These are phyloP conservation scores for Tylopilus sp. DNA, from an alignment of 768 basidiomycete genomes.

Conservation along the genomic window DNA sequence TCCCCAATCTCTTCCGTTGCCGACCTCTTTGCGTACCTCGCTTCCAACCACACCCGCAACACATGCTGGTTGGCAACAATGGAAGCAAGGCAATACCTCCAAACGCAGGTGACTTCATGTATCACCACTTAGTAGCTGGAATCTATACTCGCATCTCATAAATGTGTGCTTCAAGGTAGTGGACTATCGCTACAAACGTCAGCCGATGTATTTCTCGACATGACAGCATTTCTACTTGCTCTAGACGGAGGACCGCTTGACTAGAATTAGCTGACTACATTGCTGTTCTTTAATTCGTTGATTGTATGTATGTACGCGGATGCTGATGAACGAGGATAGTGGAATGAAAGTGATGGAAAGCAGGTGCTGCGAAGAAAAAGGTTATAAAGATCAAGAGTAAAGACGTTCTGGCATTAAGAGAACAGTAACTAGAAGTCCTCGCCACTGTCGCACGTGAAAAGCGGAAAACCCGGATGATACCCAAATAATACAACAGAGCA, in stretches of 20 bases:
- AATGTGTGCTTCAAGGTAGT: neutral
- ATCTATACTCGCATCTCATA: neutral
- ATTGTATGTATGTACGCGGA: constrained; percentile 39
- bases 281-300: constrained; percentile 41
- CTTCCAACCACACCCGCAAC: constrained; percentile 20
- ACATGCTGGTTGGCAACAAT: constrained; percentile 58
- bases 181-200: constrained; percentile 14
- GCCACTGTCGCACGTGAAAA: constrained; percentile 11
- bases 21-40: constrained; percentile 10
- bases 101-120: constrained; percentile 18
- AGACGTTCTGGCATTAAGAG: constrained; percentile 23
- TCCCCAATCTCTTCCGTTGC: constrained; percentile 2
- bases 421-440: constrained; percentile 29
- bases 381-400: constrained; percentile 38
- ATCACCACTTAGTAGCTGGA: neutral
- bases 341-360: constrained; percentile 22
- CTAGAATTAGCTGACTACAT: constrained; percentile 50
- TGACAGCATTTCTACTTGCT: constrained; percentile 23
- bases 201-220: constrained; percentile 1
- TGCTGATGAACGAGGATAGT: constrained; percentile 26
- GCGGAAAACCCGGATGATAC: constrained; percentile 12
- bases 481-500: constrained; percentile 11
- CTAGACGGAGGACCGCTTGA: constrained; percentile 21
- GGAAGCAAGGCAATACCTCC: constrained; percentile 24
- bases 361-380: constrained; percentile 23